Evolutionary conservation across 768 basidiomycete species (phyloP).

Genomic region (Flagelloscypha sp.): DNA sequence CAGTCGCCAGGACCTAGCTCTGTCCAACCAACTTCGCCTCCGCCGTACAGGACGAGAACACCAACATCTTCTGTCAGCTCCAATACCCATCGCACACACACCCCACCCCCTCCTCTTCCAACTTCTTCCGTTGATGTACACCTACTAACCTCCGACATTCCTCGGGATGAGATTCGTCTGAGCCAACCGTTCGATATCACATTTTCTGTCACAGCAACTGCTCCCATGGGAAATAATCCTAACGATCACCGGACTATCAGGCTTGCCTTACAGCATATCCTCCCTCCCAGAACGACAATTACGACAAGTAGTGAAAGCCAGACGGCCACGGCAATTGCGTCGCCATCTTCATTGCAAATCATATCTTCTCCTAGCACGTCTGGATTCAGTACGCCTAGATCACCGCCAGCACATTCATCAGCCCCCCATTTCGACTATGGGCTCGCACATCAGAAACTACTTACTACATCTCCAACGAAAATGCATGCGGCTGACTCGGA

Average conservation of each 20-base stretch:
- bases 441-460: constrained; percentile 42
- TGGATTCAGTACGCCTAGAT: constrained; percentile 43
- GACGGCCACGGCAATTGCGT: too few species aligned
- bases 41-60: constrained; percentile 27
- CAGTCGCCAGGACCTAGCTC: constrained; percentile 36
- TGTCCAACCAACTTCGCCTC: constrained; percentile 36
- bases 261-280: constrained; percentile 62
- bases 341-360: too few species aligned
- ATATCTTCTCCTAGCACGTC: constrained; percentile 35
- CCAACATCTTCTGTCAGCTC: constrained; percentile 26
- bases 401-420: constrained; percentile 32
- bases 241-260: constrained; percentile 31
- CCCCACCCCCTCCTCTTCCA: constrained; percentile 15
- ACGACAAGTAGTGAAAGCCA: too few species aligned
- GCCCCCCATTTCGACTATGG: constrained; percentile 37
- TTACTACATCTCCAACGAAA: constrained; percentile 33
- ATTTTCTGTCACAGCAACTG: constrained; percentile 46
- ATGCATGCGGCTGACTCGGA: constrained; percentile 12
- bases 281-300: constrained; percentile 27
- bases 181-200: constrained; percentile 54
- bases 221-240: constrained; percentile 23
- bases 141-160: constrained; percentile 44
- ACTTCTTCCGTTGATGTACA: constrained; percentile 39
- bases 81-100: constrained; percentile 6
- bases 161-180: constrained; percentile 34